Conservation (phyloP, 2,329 filamentous ascomycete genomes). For the Sporothrix inflata region DNA sequence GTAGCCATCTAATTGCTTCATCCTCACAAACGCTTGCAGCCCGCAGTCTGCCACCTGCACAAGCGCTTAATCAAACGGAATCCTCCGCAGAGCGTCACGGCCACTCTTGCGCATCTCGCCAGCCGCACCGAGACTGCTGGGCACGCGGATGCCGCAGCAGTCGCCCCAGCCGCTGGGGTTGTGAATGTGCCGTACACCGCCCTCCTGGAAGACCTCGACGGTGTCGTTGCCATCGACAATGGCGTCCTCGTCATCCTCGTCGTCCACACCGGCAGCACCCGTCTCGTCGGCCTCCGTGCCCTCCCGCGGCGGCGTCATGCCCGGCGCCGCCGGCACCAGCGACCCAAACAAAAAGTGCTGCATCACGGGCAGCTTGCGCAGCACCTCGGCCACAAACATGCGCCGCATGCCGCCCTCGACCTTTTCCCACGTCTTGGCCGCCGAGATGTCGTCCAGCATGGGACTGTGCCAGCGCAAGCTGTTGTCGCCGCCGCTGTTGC, state of each 20-base stretch:
- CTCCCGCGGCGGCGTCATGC: conserved; percentile 69
- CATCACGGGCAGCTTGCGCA: conserved; percentile 95
- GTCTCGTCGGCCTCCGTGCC: conserved; percentile 35
- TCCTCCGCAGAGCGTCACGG: conserved; percentile 65
- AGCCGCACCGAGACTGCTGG: conserved; percentile 87
- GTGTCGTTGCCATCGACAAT: conserved; percentile 51
- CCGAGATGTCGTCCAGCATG: conserved; percentile 97
- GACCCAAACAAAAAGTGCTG: conserved; percentile 96
- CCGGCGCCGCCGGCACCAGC: conserved; percentile 76
- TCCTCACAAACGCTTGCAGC: no score
- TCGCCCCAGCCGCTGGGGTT: conserved; percentile 82
- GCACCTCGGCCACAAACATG: conserved; percentile 93
- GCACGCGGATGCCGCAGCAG: conserved; percentile 97
- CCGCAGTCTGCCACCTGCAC: not conserved
- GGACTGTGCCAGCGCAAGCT: conserved; percentile 95
- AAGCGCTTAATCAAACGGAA: conserved; percentile 73
- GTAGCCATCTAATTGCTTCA: not conserved
- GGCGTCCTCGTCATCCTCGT: conserved; percentile 58
- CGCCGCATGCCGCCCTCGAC: conserved; percentile 93
- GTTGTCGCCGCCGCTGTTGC: conserved; percentile 66
- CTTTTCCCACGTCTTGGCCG: conserved; percentile 86
- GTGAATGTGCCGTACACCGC: conserved; percentile 72
- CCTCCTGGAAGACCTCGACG: conserved; percentile 64
- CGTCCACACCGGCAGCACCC: conserved; percentile 55
- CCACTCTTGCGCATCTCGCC: conserved; percentile 82